Conservation (phyloP, 2,329 filamentous ascomycete genomes). For the Colletotrichum higginsianum region DNA sequence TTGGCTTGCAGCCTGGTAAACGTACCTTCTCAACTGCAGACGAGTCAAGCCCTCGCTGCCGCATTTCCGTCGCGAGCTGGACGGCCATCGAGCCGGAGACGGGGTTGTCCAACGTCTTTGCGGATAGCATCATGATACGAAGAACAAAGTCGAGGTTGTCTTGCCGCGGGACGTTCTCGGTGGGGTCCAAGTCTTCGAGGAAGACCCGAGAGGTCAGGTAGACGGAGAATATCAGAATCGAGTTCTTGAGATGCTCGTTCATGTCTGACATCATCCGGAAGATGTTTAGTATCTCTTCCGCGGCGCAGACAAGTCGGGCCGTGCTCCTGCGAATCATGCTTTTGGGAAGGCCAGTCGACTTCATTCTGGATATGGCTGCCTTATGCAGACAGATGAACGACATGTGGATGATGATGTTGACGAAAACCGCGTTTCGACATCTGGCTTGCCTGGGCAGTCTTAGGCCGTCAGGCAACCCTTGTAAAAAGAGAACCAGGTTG, state of each 20-base stretch:
- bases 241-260: slow-evolving; percentile 69
- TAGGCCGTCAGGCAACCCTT: slow-evolving; percentile 72
- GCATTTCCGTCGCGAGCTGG: slow-evolving; percentile 77
- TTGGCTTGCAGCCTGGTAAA: too few relatives aligned
- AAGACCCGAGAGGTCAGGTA: slow-evolving; percentile 81
- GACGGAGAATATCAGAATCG: slow-evolving; percentile 79
- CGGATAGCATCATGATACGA: slow-evolving; percentile 76
- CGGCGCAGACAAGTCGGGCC: slow-evolving; percentile 76
- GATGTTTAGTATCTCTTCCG: slow-evolving; percentile 76
- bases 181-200: slow-evolving; percentile 76
- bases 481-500: slow-evolving; percentile 71
- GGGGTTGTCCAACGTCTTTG: slow-evolving; percentile 68
- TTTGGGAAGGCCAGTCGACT: slow-evolving; percentile 62
- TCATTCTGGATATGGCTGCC: slow-evolving; percentile 78
- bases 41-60: slow-evolving; percentile 53
- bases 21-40: slow-evolving; percentile 46
- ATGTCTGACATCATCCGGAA: slow-evolving; percentile 72
- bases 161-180: slow-evolving; percentile 51
- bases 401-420: slow-evolving; percentile 77
- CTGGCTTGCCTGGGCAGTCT: slow-evolving; percentile 71
- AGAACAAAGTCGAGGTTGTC: slow-evolving; percentile 78
- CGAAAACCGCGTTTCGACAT: slow-evolving; percentile 72
- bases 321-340: slow-evolving; percentile 73
- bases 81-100: slow-evolving; percentile 79
- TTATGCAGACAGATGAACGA: slow-evolving; percentile 79